phyloP scores from a whole-genome alignment of 768 basidiomycete genomes.

The Fibroporia radiculosa region DNA sequence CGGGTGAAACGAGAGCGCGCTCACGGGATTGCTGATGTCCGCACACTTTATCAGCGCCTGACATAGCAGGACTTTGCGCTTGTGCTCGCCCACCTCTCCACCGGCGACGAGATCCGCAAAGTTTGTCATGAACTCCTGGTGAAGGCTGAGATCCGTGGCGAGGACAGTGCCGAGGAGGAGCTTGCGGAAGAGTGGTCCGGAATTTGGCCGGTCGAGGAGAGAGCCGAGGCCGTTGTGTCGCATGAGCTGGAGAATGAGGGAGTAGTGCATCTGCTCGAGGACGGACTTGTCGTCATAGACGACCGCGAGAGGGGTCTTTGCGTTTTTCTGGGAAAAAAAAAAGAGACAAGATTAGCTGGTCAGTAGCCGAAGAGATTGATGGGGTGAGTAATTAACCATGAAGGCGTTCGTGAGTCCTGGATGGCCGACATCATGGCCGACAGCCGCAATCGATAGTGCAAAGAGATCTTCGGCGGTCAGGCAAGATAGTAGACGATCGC shows the following conservation, averaged over 20 bases:
- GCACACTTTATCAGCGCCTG: slow-evolving; percentile 95
- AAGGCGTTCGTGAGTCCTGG: slow-evolving; percentile 92
- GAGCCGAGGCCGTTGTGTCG: slow-evolving; percentile 69
- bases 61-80: slow-evolving; percentile 65
- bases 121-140: slow-evolving; percentile 72
- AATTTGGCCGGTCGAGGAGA: slow-evolving; percentile 49
- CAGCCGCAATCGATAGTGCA: slow-evolving; percentile 81
- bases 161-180: slow-evolving; percentile 77
- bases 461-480: slow-evolving; percentile 71
- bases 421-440: slow-evolving; percentile 97
- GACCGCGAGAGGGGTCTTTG: slow-evolving; percentile 77
- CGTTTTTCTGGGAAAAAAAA: slow-evolving; percentile 69
- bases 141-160: slow-evolving; percentile 93
- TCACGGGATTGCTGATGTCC: slow-evolving; percentile 95
- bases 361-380: not conserved
- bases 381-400: slow-evolving; percentile 54
- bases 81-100: slow-evolving; percentile 25
- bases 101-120: slow-evolving; percentile 46
- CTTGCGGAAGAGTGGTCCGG: slow-evolving; percentile 52
- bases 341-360: too few species aligned
- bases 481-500: slow-evolving; percentile 19
- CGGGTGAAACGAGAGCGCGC: slow-evolving; percentile 26
- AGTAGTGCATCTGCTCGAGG: slow-evolving; percentile 87
- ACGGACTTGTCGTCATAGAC: slow-evolving; percentile 88
- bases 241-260: slow-evolving; percentile 73